Evolutionary conservation across 148 eudicot genomes (phyloP).

Genomic region (Spergularia bocconei): DNA sequence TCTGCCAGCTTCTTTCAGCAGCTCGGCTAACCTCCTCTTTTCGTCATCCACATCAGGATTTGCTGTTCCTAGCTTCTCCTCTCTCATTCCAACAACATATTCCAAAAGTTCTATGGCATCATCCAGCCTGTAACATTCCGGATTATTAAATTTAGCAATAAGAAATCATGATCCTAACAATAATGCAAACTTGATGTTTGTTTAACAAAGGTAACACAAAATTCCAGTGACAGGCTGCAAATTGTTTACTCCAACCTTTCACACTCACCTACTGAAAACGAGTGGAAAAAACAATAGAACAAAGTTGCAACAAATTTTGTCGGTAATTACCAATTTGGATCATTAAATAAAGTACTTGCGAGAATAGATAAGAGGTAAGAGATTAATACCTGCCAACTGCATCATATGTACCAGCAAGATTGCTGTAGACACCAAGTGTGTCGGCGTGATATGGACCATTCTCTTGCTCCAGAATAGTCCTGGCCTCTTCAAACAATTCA

Average conservation of each 20-base stretch:
- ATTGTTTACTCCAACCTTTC: neutral
- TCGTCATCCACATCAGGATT: conserved; percentile 93
- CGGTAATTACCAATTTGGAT: neutral
- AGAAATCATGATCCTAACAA: neutral
- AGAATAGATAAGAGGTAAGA: neutral
- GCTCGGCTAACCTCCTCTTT: conserved; percentile 79
- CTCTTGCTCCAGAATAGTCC: conserved; percentile 77
- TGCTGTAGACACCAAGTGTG: conserved; percentile 93
- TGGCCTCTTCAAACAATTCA: conserved; percentile 87
- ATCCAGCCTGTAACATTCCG: conserved; percentile 55
- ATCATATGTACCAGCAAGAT: conserved; percentile 97
- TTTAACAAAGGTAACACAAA: neutral
- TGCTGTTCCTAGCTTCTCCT: conserved; percentile 98
- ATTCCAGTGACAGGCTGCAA: neutral
- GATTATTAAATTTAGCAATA: conserved; percentile 1
- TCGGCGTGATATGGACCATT: conserved; percentile 92
- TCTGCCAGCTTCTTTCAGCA: conserved; percentile 83
- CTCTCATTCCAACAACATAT: conserved; percentile 82
- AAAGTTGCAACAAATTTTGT: neutral
- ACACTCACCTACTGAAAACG: neutral
- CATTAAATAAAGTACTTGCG: too few relatives aligned
- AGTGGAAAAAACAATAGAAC: too few relatives aligned
- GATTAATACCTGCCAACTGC: conserved; percentile 84
- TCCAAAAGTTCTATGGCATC: conserved; percentile 88
- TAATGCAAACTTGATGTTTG: conserved; percentile 1